A percentile compares a stretch with the other conserved stretches of the same genome.
Evolutionary conservation across 208 protist species (phyloP).

Genomic region (Zelonia costaricensis): DNA sequence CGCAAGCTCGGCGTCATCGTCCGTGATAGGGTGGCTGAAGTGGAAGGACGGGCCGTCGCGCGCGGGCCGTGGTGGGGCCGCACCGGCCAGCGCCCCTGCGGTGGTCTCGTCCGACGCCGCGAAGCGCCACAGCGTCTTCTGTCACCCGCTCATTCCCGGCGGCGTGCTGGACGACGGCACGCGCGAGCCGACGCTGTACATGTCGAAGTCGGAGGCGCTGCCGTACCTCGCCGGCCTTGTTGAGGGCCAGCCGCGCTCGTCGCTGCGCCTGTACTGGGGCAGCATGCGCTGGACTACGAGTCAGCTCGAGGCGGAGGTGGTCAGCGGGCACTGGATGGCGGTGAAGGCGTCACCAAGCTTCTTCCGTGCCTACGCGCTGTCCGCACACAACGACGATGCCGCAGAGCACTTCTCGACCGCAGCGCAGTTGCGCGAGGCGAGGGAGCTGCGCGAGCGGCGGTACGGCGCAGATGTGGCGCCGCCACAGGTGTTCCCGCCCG

Average conservation of each 20-base stretch:
- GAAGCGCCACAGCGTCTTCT: slow-evolving; percentile 46
- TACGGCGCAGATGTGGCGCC: slow-evolving; percentile 65
- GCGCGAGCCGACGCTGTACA: slow-evolving; percentile 75
- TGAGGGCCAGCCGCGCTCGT: slow-evolving; percentile 71
- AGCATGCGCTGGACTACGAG: slow-evolving; percentile 79
- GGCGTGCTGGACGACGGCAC: slow-evolving; percentile 52
- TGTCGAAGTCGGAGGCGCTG: slow-evolving; percentile 77
- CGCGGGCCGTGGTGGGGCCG: background rate
- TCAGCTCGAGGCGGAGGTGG: slow-evolving; percentile 76
- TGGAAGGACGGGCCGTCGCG: slow-evolving; percentile 30
- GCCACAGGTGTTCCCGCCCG: slow-evolving; percentile 77
- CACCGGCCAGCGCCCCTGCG: background rate
- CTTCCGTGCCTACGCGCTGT: slow-evolving; percentile 64
- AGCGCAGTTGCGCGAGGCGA: slow-evolving; percentile 50
- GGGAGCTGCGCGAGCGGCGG: slow-evolving; percentile 43
- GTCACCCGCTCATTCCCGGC: slow-evolving; percentile 62
- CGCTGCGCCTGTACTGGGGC: slow-evolving; percentile 85
- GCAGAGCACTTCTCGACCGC: slow-evolving; percentile 65
- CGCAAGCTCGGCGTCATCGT: slow-evolving; percentile 4
- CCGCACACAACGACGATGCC: slow-evolving; percentile 18
- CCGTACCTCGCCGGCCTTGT: slow-evolving; percentile 74
- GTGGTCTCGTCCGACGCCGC: slow-evolving; percentile 1
- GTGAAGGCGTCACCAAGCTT: slow-evolving; percentile 80
- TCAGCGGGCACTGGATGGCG: slow-evolving; percentile 85
- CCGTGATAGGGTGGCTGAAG: slow-evolving; percentile 56